Evolutionary conservation across 257 asterid genomes (phyloP).

Genomic region (Nicotiana tabacum): DNA sequence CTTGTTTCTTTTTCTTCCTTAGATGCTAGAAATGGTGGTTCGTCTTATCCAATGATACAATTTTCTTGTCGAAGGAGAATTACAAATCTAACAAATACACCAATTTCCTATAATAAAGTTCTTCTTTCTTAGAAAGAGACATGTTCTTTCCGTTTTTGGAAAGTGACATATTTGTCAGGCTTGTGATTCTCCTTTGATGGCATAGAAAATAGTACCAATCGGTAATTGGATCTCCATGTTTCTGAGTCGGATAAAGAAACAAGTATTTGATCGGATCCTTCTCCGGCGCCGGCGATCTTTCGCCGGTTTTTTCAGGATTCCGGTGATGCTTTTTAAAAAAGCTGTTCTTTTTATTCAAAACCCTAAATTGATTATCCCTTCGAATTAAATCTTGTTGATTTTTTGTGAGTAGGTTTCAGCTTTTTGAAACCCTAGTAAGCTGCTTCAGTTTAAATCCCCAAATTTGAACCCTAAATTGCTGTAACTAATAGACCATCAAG

Average conservation of each 20-base stretch:
- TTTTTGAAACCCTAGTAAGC: background rate
- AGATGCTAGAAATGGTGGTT: background rate
- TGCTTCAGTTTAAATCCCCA: background rate
- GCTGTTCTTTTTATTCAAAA: background rate
- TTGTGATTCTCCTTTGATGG: conserved; percentile 43
- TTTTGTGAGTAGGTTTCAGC: too few relatives aligned
- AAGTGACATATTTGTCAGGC: conserved; percentile 39
- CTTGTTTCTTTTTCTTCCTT: background rate
- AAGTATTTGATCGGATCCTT: background rate
- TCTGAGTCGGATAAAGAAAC: background rate
- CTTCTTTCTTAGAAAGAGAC: too few relatives aligned
- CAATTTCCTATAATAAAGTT: too few relatives aligned
- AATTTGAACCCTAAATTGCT: too few relatives aligned
- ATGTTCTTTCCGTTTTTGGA: too few relatives aligned
- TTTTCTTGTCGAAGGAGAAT: conserved; percentile 19
- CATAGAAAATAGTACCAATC: conserved; percentile 16
- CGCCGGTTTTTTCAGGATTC: background rate
- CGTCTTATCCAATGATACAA: background rate
- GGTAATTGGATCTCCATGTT: background rate
- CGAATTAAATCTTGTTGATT: background rate
- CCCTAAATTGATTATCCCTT: background rate
- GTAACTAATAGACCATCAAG: too few relatives aligned
- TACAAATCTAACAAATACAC: conserved; percentile 25
- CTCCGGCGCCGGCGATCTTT: background rate
- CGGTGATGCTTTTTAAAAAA: background rate